Base-by-base conservation (phyloP, 2,329 filamentous ascomycete genomes). In the Venturiaceae sp. region DNA sequence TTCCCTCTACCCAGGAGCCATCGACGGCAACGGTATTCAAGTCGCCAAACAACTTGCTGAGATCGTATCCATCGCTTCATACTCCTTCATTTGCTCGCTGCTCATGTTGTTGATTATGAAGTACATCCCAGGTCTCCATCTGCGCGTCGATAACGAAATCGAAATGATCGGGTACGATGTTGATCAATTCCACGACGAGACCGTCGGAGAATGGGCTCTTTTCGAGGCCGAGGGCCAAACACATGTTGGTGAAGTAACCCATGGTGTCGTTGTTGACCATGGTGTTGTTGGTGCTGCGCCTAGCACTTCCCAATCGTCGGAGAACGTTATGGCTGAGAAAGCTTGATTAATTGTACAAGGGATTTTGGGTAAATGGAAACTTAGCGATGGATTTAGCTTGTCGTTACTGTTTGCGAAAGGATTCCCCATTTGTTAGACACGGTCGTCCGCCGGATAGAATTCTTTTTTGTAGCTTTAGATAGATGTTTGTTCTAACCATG, bases 181-280 rank as follows among this genome's bases (percentile, higher is more conserved):
- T 4, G 75, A 81, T 34, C 77, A 81, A 64, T 82, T 83, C 67
- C 72, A 77, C 46, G 79, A 81, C 47, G 80, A 82, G 70, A 74
- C 79, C 67, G 80, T 83, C 65, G 77, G 77, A 14, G 77, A 79
- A 58, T 78, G 77, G 72, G 74, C 67, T 30, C 67, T 77, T 52
- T 60, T 67, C 23, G 65, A 70, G 55, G 11, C 36, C 11, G n/a
- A 11, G 11, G 36, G n/a, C n/a, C 11, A 39, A n/a, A 39, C 11
- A n/a, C 36, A 11, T 11, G 36, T 39, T 39, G 36, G 36, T 11
- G 36, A 39, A 39, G 36, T 11, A n/a, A 39, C 11, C 36, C n/a
- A 39, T n/a, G n/a, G 36, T 39, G 11, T 39, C 36, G 36, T 39
- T 39, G 36, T 11, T 39, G 36, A 39, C 11, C 11, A n/a, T n/a